Evolutionary conservation across 1,139 yeast species (phyloP).

Genomic region (Saccharomycopsis hybrid): DNA sequence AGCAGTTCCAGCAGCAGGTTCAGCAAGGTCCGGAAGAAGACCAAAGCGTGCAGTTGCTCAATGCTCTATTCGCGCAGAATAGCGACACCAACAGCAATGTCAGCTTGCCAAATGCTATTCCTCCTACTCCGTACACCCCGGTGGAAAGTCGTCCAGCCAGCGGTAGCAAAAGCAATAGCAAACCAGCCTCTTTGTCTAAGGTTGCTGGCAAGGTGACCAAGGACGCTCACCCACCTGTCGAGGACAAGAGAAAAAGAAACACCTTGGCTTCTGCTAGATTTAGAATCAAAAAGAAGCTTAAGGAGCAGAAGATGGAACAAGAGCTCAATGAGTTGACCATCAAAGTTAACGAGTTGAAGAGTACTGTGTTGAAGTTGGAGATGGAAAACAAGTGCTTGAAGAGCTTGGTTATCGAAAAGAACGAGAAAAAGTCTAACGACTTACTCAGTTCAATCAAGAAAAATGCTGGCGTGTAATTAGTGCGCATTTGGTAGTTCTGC

Average conservation of each 20-base stretch:
- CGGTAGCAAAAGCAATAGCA: no score
- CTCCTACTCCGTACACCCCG: neutral
- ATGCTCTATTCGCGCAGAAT: neutral
- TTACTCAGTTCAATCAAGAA: constrained; percentile 17
- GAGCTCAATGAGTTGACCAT: constrained; percentile 37
- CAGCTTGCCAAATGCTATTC: neutral
- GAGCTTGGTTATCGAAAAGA: constrained; percentile 43
- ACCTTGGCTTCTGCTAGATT: constrained; percentile 61
- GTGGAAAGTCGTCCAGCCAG: no score
- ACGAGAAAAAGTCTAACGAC: constrained; percentile 31
- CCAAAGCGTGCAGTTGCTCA: neutral
- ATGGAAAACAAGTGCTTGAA: constrained; percentile 43
- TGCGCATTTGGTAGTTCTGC: no score
- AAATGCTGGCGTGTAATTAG: constrained; percentile 14
- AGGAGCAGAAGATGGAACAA: constrained; percentile 53
- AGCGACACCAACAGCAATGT: neutral
- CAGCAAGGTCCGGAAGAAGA: neutral
- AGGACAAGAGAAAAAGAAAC: constrained; percentile 49
- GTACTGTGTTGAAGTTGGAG: constrained; percentile 42
- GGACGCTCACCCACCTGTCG: neutral
- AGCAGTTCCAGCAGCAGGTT: no score
- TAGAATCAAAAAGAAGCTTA: constrained; percentile 53
- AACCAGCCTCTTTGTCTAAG: neutral
- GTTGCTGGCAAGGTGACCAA: no score
- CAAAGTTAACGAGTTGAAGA: constrained; percentile 35